phyloP scores from a whole-genome alignment of 805 yeast genomes.

The Wickerhamomyces rabaulensis region DNA sequence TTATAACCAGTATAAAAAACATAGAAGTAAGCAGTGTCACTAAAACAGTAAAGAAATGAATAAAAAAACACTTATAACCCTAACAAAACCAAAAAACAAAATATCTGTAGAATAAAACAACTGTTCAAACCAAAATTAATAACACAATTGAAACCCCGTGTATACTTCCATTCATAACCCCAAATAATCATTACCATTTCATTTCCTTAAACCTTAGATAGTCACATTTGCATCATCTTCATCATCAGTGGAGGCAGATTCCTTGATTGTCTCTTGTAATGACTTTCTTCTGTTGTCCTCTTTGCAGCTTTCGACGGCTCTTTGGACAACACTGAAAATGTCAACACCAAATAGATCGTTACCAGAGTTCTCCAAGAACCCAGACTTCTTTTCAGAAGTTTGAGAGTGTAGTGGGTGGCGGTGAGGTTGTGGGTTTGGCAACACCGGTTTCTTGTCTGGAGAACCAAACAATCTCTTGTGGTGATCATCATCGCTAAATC shows the following conservation, averaged over 20 bases:
- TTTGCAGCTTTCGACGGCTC: constrained; percentile 34
- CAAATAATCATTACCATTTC: background rate
- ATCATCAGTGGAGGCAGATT: constrained; percentile 4
- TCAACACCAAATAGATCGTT: constrained; percentile 54
- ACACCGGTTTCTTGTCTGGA: constrained; percentile 21
- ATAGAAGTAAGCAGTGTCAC: background rate
- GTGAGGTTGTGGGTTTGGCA: background rate
- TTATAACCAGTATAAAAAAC: background rate
- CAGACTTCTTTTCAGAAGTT: constrained; percentile 1
- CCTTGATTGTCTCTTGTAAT: constrained; percentile 1
- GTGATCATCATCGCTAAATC: constrained; percentile 25
- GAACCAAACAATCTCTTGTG: constrained; percentile 30
- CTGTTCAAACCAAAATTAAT: background rate
- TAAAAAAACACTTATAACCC: background rate
- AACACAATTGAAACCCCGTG: background rate
- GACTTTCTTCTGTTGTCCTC: constrained; percentile 1
- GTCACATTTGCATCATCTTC: constrained; percentile 4
- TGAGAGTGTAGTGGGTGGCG: background rate
- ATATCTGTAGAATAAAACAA: background rate
- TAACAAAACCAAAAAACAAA: background rate
- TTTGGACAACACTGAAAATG: constrained; percentile 41
- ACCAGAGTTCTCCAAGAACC: constrained; percentile 12
- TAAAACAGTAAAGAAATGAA: background rate
- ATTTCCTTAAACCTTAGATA: background rate
- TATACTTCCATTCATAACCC: background rate